Base-by-base conservation (phyloP, 306 rosid genomes). In the Acacia crassicarpa region DNA sequence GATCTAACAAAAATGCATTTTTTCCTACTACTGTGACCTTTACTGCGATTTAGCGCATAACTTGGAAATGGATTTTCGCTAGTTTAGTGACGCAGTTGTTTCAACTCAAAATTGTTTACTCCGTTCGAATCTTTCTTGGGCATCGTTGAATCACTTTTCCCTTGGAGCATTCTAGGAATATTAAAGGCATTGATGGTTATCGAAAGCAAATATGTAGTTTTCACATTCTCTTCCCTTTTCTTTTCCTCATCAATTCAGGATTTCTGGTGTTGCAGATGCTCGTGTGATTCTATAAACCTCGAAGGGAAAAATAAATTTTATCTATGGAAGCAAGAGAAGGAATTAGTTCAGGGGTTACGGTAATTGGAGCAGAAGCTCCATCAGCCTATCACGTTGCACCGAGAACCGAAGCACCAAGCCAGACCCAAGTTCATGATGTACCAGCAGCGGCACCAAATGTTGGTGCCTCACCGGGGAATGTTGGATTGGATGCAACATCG, bases 361-460 rank as follows among this genome's bases (percentile, higher is more conserved):
- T 92, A 84, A 90, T 91, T 49, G 92, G 95, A n/a, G 92, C 93
- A 46, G 98, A 94, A 78, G 93, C 92, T 84, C 97, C 97, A 45
- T 89, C 95, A 61, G 88, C 96, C 43, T 94, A 92, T 67, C 96
- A 94, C 48, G 92, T 91, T 78, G 98, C 96, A 14, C 96, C 93
- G 6, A 91, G 97, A 82, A 74, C 84, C 27, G 98, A 94, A 20
- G 90, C 88, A 80, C 91, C 88, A 0, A 81, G 59, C 76, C 89
- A 76, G 76, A 83, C 75, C 83, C 94, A 85, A 78, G 83, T 83
- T 33, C 84, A 85, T 25, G 87, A 81, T 30, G 73, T 76, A 17
- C 11, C 23, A 8, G 66, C 73, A 12, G 12, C 53, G 12, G 35
- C 33, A 25, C n/a, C 43, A 62, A 43, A 65, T 74, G 58, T 78